Percentiles rank a stretch among this genome's conserved stretches.
Evolutionary conservation across 1,139 yeast genomes (phyloP).

Genomic region (Lodderomyces orthopsilosis): DNA sequence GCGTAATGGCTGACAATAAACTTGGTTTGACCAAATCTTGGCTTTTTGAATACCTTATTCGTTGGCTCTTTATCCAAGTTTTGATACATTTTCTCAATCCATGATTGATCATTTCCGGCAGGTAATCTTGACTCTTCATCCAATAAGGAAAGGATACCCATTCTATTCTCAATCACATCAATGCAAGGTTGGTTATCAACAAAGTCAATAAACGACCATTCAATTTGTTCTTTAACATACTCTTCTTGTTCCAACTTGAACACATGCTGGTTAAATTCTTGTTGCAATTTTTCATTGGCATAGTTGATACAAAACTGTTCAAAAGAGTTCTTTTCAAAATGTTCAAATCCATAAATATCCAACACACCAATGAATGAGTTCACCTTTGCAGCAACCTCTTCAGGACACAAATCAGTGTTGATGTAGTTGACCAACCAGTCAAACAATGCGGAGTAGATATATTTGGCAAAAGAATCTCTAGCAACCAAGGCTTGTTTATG

Average conservation of each 20-base stretch:
- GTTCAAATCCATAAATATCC: constrained; percentile 97
- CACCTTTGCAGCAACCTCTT: constrained; percentile 57
- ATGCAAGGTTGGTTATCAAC: constrained; percentile 98
- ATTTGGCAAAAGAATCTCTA: constrained; percentile 94
- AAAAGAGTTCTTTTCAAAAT: constrained; percentile 88
- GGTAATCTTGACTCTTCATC: constrained; percentile 97
- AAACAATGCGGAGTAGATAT: constrained; percentile 85
- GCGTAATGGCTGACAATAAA: constrained; percentile 94
- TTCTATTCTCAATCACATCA: constrained; percentile 81
- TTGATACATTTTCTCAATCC: constrained; percentile 88
- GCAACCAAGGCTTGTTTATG: constrained; percentile 88
- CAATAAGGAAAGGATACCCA: constrained; percentile 82
- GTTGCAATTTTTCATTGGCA: constrained; percentile 96
- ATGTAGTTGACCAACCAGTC: constrained; percentile 93
- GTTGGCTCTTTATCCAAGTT: constrained; percentile 80
- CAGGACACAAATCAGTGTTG: constrained; percentile 77
- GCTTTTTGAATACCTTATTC: constrained; percentile 80
- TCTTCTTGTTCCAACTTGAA: constrained; percentile 97
- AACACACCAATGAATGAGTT: constrained; percentile 89
- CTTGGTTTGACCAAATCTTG: constrained; percentile 90
- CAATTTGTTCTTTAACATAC: constrained; percentile 85
- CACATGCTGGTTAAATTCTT: constrained; percentile 96
- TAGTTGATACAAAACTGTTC: constrained; percentile 98
- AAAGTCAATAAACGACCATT: constrained; percentile 96
- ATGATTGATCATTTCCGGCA: constrained; percentile 88